These are phyloP conservation scores for Russula brevipes DNA, from an alignment of 768 basidiomycete genomes.

Conservation along the genomic window DNA sequence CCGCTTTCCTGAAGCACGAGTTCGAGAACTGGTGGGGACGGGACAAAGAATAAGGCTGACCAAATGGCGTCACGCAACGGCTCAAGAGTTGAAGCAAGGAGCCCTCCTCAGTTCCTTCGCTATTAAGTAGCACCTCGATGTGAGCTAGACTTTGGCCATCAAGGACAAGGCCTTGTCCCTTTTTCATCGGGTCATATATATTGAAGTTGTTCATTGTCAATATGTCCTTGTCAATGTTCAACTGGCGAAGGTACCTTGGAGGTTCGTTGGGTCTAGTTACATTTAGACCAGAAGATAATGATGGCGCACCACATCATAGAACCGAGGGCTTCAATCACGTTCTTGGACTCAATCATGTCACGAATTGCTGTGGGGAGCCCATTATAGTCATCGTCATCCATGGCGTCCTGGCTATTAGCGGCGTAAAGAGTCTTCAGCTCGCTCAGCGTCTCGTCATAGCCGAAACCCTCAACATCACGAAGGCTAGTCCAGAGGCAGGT, in stretches of 20 bases:
- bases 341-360: slow-evolving; percentile 56
- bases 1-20: slow-evolving; percentile 62
- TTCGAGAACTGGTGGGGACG: background rate
- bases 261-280: background rate
- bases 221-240: slow-evolving; percentile 95
- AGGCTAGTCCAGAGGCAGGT: slow-evolving; percentile 87
- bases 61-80: slow-evolving; percentile 88
- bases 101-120: slow-evolving; percentile 90
- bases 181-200: slow-evolving; percentile 91
- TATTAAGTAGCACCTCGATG: slow-evolving; percentile 89
- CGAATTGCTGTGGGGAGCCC: slow-evolving; percentile 67
- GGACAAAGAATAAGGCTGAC: slow-evolving; percentile 38
- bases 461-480: slow-evolving; percentile 75
- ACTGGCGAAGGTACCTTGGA: slow-evolving; percentile 70
- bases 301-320: slow-evolving; percentile 77
- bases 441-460: slow-evolving; percentile 62
- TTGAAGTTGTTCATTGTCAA: slow-evolving; percentile 97
- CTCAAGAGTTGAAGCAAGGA: slow-evolving; percentile 77
- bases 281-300: background rate
- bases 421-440: slow-evolving; percentile 67
- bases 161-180: slow-evolving; percentile 76
- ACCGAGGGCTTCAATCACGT: slow-evolving; percentile 82
- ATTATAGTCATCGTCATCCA: slow-evolving; percentile 42
- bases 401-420: slow-evolving; percentile 38
- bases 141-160: slow-evolving; percentile 96